Evolutionary conservation across 768 basidiomycete species (phyloP), one percentile per base, ranked within the genome.

Genomic region (Collybia mongolica): DNA sequence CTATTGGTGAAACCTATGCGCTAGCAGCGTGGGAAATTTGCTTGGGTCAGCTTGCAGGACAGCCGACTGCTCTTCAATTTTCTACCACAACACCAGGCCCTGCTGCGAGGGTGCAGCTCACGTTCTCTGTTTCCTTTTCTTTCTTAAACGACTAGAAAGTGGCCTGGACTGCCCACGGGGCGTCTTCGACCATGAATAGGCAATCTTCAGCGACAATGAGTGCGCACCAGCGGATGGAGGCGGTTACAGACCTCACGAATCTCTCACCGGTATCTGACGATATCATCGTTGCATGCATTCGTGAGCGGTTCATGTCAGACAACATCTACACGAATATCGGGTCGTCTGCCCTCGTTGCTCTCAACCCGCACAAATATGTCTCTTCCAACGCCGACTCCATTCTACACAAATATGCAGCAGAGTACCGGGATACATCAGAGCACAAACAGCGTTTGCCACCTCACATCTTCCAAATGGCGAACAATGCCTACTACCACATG

Each of bases 401-500:
- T 26, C 72, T 98, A 24, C 82, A 90, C 67, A 87, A 90, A 64
- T 97, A 97, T 64, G 87, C 91, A 2, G 76, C 86, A 17, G 87
- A 95, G 60, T 93, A 94, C 63, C 80, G 91, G 38, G 84, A 91
- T 60, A 85, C 88, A 5, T 71, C 77, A 8, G 77, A 80, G 44
- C 78, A 81, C 58, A 85, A 81, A 66, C 73, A 76, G 44, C 65
- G 68, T 7, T 74, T 85, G 2, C 80, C 85, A 28, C 96, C 96
- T 1, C 96, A 99, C 61, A 84, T 98, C 38, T 98, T 97, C 65
- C 88, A 94, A 61, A 76, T 93, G 41, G 90, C 92, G 5, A 87
- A 93, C 59, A 88, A 90, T 69, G 86, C 92, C 4, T 98, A 95
- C 70, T 98, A 94, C 66, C 93, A 98, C 68, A 96, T 98, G 94